These are phyloP conservation scores for Aspergillus arachidicola DNA, from an alignment of 2,329 filamentous ascomycete species.

Conservation along the genomic window DNA sequence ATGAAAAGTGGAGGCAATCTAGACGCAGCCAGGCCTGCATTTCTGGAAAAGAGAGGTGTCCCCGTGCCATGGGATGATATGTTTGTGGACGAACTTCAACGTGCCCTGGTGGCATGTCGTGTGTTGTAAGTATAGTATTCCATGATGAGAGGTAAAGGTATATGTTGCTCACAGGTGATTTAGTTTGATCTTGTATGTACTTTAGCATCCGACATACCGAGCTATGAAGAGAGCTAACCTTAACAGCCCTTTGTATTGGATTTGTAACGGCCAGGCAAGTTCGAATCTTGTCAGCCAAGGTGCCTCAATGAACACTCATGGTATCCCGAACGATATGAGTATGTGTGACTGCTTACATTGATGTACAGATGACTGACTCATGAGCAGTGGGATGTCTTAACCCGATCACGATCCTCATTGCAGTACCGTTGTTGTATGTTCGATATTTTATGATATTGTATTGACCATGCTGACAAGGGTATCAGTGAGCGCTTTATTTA, in stretches of 20 bases:
- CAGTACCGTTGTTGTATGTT: neutral
- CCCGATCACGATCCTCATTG: neutral
- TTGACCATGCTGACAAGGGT: neutral
- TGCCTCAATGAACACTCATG: neutral
- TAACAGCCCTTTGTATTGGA: neutral
- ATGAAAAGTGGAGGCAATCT: slow-evolving; percentile 2
- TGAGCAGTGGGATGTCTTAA: neutral
- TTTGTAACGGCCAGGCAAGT: neutral
- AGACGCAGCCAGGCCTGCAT: slow-evolving; percentile 1
- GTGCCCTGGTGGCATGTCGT: neutral
- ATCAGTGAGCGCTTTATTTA: neutral
- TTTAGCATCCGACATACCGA: neutral
- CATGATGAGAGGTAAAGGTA: neutral
- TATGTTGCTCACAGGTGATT: neutral
- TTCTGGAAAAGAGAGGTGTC: neutral
- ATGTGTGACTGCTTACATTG: neutral
- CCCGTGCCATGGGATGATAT: neutral
- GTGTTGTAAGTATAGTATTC: neutral
- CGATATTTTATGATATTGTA: neutral
- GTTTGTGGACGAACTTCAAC: neutral
- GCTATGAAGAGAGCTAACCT: neutral
- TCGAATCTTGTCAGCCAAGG: neutral
- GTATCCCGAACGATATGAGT: neutral
- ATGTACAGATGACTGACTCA: neutral
- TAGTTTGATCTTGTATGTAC: neutral